Evolutionary conservation across 225 moss, liverwort and hornwort genomes (phyloP).

Genomic region (Physcomitrellopsis africana): DNA sequence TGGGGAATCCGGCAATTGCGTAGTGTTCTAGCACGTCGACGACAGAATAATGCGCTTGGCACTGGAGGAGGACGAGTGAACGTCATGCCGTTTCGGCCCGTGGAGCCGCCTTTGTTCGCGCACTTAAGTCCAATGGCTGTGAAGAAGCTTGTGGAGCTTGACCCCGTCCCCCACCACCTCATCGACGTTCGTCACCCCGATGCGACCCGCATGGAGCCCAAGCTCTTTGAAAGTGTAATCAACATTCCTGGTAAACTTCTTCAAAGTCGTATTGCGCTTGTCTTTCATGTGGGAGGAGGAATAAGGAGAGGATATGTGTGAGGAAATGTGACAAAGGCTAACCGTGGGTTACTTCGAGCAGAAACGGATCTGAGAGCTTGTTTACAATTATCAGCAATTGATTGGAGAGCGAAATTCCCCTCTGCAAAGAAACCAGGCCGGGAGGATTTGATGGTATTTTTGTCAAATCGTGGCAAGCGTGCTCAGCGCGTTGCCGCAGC

Average conservation of each 20-base stretch:
- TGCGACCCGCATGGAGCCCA: constrained; percentile 52
- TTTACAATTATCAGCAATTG: constrained; percentile 61
- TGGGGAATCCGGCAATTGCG: background rate
- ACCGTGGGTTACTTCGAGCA: constrained; percentile 31
- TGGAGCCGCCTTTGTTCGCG: constrained; percentile 71
- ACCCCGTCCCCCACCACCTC: constrained; percentile 66
- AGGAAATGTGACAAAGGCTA: constrained; percentile 3
- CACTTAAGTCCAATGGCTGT: constrained; percentile 72
- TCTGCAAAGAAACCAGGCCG: constrained; percentile 65
- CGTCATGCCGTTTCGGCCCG: constrained; percentile 54
- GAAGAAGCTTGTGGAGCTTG: constrained; percentile 73
- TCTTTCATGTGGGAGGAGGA: background rate
- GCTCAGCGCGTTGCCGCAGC: constrained; percentile 81
- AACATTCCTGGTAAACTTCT: constrained; percentile 61
- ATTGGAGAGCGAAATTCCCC: constrained; percentile 76
- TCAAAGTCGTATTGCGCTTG: background rate
- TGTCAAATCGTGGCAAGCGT: constrained; percentile 75
- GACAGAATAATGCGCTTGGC: constrained; percentile 18
- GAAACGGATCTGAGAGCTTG: constrained; percentile 76
- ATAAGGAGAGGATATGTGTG: background rate
- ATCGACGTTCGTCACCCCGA: constrained; percentile 77
- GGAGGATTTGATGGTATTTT: constrained; percentile 76
- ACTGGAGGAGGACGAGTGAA: constrained; percentile 34
- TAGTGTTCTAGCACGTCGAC: background rate
- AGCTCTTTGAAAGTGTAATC: constrained; percentile 57